Evolutionary conservation across 148 eudicot genomes (phyloP).

Genomic region (Vaccinium macrocarpon): DNA sequence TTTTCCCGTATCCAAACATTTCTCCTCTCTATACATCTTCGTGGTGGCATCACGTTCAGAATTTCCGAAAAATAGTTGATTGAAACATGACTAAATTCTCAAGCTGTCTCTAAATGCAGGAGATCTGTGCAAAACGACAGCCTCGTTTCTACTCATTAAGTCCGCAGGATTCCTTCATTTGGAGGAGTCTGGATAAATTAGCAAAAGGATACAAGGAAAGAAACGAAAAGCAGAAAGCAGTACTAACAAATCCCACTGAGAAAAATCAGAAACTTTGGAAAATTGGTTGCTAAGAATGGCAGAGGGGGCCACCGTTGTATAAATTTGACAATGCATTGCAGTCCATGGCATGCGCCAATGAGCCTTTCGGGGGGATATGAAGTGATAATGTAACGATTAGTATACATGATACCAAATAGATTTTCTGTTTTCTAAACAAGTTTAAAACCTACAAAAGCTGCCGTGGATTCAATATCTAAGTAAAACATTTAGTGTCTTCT

Average conservation of each 20-base stretch:
- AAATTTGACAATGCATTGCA: neutral
- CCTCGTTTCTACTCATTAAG: no score
- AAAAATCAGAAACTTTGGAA: neutral
- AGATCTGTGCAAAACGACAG: no score
- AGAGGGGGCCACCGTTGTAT: neutral
- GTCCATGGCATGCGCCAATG: no score
- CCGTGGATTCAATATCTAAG: constrained; percentile 6
- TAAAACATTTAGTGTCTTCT: constrained; percentile 12
- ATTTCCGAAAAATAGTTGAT: no score
- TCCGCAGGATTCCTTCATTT: no score
- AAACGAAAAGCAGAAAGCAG: neutral
- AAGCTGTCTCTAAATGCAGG: no score
- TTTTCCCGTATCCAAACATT: no score
- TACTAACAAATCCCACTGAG: neutral
- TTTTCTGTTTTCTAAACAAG: neutral
- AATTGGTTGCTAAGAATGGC: neutral
- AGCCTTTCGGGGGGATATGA: no score
- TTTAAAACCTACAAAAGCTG: constrained; percentile 3
- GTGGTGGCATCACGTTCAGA: no score
- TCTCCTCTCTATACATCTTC: no score
- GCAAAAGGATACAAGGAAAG: neutral
- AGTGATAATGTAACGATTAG: neutral
- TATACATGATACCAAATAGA: neutral
- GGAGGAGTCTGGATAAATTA: no score
- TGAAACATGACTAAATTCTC: no score